Evolutionary conservation across 805 yeast genomes (phyloP).

Genomic region (Myxozyma kluyveri): DNA sequence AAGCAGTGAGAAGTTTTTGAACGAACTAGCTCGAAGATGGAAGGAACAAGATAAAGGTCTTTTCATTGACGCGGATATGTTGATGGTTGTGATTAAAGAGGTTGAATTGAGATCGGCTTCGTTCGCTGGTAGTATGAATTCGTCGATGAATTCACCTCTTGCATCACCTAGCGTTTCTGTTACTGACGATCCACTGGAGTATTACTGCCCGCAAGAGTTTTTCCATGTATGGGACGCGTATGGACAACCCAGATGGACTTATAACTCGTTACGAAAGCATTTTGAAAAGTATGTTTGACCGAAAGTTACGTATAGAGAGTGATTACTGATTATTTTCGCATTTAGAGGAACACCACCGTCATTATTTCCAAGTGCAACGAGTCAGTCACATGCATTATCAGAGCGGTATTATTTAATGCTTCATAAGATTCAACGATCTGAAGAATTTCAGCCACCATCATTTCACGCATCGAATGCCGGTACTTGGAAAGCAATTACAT

Average conservation of each 20-base stretch:
- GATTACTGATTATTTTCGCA: background rate
- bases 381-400: conserved; percentile 45
- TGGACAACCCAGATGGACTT: conserved; percentile 61
- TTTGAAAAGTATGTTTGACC: conserved; percentile 21
- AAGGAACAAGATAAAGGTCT: conserved; percentile 84
- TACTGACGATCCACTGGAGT: conserved; percentile 27
- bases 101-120: conserved; percentile 39
- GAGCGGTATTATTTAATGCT: conserved; percentile 52
- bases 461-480: conserved; percentile 39
- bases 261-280: conserved; percentile 52
- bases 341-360: conserved; percentile 18
- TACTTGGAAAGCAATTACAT: conserved; percentile 48
- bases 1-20: conserved; percentile 61
- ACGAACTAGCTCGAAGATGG: conserved; percentile 79
- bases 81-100: conserved; percentile 63
- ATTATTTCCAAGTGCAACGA: conserved; percentile 38
- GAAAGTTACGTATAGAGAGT: background rate
- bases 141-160: background rate
- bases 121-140: conserved; percentile 11
- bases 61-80: conserved; percentile 74
- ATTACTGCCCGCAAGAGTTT: conserved; percentile 46
- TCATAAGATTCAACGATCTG: conserved; percentile 75
- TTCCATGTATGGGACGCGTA: conserved; percentile 63
- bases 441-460: conserved; percentile 57
- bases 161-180: conserved; percentile 3